Base-by-base conservation (phyloP, 2,329 filamentous ascomycete species). In the Ophiostoma fasciatum region DNA sequence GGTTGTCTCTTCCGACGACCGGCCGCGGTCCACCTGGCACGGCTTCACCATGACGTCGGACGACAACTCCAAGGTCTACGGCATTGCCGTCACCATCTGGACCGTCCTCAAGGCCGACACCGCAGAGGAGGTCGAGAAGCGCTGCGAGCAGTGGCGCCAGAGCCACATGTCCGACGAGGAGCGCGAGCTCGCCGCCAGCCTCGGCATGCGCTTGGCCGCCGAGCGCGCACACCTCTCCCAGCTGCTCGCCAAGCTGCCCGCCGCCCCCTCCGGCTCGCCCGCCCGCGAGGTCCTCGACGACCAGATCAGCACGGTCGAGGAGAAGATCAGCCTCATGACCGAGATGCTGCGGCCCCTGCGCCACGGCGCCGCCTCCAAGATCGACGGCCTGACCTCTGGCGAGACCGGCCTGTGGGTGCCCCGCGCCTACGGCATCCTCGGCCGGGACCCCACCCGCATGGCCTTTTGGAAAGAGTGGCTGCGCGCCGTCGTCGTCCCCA, bases 391-490 rank as follows among this genome's bases (percentile, higher is more conserved):
- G 42, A 96, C 88, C 0, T 83, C 92, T 45, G 87, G 88, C 29
- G 90, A 96, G 53, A 94, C 84, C 36, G 90, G 88, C 3, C 76
- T 96, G 41, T 98, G 90, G 90, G 85, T 84, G 34, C 90, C 90
- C 14, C 72, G 90, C 45, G 85, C 88, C 1, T 98, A 93, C 52
- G 90, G 90, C 40, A 78, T 98, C 42, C 66, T 98, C 43, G 90
- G 90, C 23, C 72, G 82, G 43, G 90, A 98, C 53, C 67, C 68
- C 11, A 78, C 75, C 41, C 71, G 92, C 59, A 85, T 87, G 45
- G 74, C 76, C 22, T 96, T 98, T 59, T 98, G 88, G 87, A 96
- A 96, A 57, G 90, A 98, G 55, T 98, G 90, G 90, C 69, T 98
- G 32, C 80, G 84, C 56, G 87, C 88, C 7, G 71, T 96, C 9